Evolutionary conservation across 306 rosid species (phyloP).

Genomic region (Cucumis hystrix): DNA sequence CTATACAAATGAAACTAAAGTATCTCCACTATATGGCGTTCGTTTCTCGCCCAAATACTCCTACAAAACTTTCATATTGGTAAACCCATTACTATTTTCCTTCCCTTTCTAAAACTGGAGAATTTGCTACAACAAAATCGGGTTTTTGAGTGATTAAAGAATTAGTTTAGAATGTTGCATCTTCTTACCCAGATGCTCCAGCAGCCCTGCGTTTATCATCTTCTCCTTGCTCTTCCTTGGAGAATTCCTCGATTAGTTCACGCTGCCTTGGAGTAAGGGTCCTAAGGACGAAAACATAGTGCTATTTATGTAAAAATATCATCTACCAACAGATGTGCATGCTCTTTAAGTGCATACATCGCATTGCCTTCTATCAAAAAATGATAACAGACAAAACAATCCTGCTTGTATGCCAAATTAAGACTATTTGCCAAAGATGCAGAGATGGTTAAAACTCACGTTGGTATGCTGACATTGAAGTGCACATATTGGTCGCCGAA

Average conservation of each 20-base stretch:
- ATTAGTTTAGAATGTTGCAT: background rate
- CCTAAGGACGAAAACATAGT: slow-evolving; percentile 18
- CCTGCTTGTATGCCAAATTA: background rate
- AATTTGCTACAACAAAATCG: background rate
- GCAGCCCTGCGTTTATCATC: slow-evolving; percentile 30
- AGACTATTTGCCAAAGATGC: background rate
- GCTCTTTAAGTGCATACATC: background rate
- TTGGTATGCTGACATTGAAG: slow-evolving; percentile 74
- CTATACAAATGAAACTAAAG: slow-evolving; percentile 5
- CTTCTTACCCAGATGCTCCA: slow-evolving; percentile 14
- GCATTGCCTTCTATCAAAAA: background rate
- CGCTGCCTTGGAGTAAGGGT: slow-evolving; percentile 66
- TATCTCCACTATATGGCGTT: background rate
- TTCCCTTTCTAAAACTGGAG: background rate
- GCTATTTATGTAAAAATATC: background rate
- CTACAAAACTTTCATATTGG: slow-evolving; percentile 41
- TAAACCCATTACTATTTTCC: background rate
- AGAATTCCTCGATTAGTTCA: slow-evolving; percentile 71
- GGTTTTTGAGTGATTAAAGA: background rate
- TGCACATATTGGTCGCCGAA: slow-evolving; percentile 87
- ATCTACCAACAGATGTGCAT: background rate
- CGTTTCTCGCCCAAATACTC: slow-evolving; percentile 8
- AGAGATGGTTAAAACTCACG: slow-evolving; percentile 19
- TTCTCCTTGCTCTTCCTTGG: slow-evolving; percentile 64
- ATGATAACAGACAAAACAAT: background rate